Evolutionary conservation across 1,139 yeast species (phyloP).

Genomic region (Hansenula lynferdii): DNA sequence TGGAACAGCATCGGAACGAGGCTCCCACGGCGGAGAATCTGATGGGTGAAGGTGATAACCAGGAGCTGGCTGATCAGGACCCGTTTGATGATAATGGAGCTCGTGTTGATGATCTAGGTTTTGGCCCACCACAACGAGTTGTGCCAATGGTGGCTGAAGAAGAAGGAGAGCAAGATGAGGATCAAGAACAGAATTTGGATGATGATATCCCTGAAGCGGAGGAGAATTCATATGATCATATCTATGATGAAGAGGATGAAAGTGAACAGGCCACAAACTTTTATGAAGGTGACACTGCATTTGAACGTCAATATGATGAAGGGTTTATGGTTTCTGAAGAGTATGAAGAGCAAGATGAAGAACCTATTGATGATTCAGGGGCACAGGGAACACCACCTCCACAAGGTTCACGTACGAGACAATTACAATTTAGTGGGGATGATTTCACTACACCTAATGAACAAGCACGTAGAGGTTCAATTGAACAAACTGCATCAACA

Average conservation of each 20-base stretch:
- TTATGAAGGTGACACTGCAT: slow-evolving; percentile 21
- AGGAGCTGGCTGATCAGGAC: slow-evolving; percentile 11
- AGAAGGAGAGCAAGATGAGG: too few relatives aligned
- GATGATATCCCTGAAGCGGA: slow-evolving; percentile 45
- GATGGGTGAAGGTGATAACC: slow-evolving; percentile 27
- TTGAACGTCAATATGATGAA: slow-evolving; percentile 26
- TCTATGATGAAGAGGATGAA: slow-evolving; percentile 21
- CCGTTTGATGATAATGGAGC: slow-evolving; percentile 15
- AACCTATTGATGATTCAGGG: too few relatives aligned
- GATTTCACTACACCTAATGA: too few relatives aligned
- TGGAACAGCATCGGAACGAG: slow-evolving; percentile 24
- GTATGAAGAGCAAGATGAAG: slow-evolving; percentile 21
- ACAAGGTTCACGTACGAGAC: too few relatives aligned
- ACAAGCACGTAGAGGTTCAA: too few relatives aligned
- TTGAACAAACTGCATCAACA: too few relatives aligned
- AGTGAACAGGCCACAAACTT: slow-evolving; percentile 19
- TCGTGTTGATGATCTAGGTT: too few relatives aligned
- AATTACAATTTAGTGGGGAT: too few relatives aligned
- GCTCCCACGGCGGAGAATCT: slow-evolving; percentile 24
- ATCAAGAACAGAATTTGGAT: slow-evolving; percentile 49
- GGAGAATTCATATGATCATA: slow-evolving; percentile 17
- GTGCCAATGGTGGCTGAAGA: too few relatives aligned
- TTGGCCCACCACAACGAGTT: too few relatives aligned
- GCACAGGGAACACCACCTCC: too few relatives aligned
- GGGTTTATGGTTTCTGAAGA: slow-evolving; percentile 29